Conservation (phyloP, 805 yeast species). For the Candida germanica region DNA sequence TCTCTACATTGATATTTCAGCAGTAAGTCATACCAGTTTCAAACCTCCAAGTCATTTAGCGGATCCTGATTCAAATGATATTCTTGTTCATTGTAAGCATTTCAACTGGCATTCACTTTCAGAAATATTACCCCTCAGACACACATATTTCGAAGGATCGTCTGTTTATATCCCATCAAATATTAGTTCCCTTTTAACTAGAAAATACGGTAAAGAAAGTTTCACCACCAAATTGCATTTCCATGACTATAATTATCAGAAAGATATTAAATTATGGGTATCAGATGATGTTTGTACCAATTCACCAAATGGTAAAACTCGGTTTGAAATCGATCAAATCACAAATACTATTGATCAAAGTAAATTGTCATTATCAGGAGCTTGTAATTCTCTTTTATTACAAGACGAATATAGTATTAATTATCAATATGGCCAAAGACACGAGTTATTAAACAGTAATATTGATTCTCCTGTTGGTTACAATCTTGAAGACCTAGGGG, state of each 20-base stretch:
- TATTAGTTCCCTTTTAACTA: constrained; percentile 24
- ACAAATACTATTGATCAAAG: constrained; percentile 21
- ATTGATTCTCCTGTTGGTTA: constrained; percentile 24
- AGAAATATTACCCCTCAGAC: constrained; percentile 35
- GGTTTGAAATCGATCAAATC: constrained; percentile 16
- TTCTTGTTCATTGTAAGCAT: constrained; percentile 35
- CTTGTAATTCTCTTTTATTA: constrained; percentile 33
- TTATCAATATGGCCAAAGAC: constrained; percentile 23
- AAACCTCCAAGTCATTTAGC: constrained; percentile 16
- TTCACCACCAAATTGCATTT: constrained; percentile 26
- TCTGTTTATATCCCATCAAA: constrained; percentile 35
- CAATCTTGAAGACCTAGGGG: constrained; percentile 20
- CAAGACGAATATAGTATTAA: constrained; percentile 37
- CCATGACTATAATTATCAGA: constrained; percentile 35
- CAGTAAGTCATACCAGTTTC: constrained; percentile 27
- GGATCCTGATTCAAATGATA: constrained; percentile 9
- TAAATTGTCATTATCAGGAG: constrained; percentile 33
- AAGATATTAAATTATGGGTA: constrained; percentile 47
- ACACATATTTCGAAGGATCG: constrained; percentile 35
- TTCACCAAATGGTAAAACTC: constrained; percentile 21
- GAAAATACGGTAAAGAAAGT: constrained; percentile 31
- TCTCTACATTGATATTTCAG: constrained; percentile 44
- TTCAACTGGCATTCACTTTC: constrained; percentile 38
- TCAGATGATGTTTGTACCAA: constrained; percentile 37
- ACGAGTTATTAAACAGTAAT: constrained; percentile 19